Base-by-base conservation (phyloP, 2,329 filamentous ascomycete species). In the Cadophora malorum region DNA sequence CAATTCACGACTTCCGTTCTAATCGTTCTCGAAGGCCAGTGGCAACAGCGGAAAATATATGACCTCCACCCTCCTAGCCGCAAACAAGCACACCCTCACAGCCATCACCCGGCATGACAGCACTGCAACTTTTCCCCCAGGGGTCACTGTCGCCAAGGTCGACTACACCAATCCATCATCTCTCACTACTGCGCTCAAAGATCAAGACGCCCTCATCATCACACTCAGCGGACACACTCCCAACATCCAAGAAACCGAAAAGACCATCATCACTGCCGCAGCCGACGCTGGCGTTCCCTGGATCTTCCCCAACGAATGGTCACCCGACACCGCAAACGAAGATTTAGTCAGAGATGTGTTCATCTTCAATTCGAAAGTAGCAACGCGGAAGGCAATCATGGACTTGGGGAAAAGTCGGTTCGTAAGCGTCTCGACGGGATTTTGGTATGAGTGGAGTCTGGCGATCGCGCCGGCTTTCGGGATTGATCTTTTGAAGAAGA, bases 201-300 rank as follows among this genome's bases (percentile, higher is more conserved):
- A 80, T 66, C 85, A 89, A 68, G 81, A 90, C 19, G 83, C 82
- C 49, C 78, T 90, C 2, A 79, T 88, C 71, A 88, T 89, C 65
- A 86, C 86, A 7, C 74, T 90, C 67, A 70, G 80, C 10, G 74
- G 78, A 0, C 69, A 59, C 0, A 85, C 84, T 0, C 79, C 84
- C 0, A 75, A 68, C 0, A 83, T 83, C 16, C 81, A 81, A 1
- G 81, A 87, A 53, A 74, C 72, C 64, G 84, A 84, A 69, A 28
- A 31, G 8, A 19, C 25, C 25, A 78, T 89, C 23, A 77, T 88
- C 68, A 76, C 79, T 9, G 87, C 87, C 0, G 87, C 87, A 0
- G 83, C 82, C 4, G 81, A 82, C 45, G 86, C 87, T 0, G 83
- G 83, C 2, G 80, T 90, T 1, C 80, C 81, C 0, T 88, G 83